Evolutionary conservation across 2,329 filamentous ascomycete genomes (phyloP).

Genomic region (Penicillium sp.): DNA sequence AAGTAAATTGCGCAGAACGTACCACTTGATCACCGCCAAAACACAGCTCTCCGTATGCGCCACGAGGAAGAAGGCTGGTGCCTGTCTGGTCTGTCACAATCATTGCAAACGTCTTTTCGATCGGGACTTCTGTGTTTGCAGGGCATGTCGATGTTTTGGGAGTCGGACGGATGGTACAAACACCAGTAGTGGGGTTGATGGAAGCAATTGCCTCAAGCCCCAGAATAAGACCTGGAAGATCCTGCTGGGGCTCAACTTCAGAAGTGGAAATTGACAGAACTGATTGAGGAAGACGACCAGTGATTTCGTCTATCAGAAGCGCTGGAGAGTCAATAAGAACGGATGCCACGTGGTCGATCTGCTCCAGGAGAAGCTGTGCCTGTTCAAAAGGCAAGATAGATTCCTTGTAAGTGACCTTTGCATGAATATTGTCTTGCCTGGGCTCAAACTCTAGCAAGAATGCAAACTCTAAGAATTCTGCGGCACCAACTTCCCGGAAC

Average conservation of each 20-base stretch:
- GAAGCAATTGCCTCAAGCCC: conserved; percentile 54
- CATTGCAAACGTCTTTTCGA: conserved; percentile 71
- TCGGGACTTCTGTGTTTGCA: conserved; percentile 69
- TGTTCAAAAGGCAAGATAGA: conserved; percentile 54
- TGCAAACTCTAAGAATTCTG: conserved; percentile 71
- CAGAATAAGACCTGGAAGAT: conserved; percentile 46
- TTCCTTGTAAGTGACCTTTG: conserved; percentile 54
- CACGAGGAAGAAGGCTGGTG: conserved; percentile 58
- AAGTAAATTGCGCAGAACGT: conserved; percentile 8
- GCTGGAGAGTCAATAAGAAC: conserved; percentile 41
- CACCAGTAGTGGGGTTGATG: conserved; percentile 59
- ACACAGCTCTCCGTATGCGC: conserved; percentile 75
- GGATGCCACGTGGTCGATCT: conserved; percentile 55
- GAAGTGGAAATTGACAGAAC: conserved; percentile 51
- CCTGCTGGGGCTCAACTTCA: conserved; percentile 30
- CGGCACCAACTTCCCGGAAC: conserved; percentile 56
- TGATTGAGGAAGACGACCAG: conserved; percentile 23
- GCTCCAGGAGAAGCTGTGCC: conserved; percentile 53
- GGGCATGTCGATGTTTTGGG: conserved; percentile 57
- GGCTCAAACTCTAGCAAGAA: conserved; percentile 75
- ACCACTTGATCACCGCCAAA: conserved; percentile 82
- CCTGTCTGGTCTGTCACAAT: conserved; percentile 49
- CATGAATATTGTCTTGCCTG: conserved; percentile 40
- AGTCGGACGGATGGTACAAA: conserved; percentile 67
- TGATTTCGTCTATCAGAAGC: conserved; percentile 31